Conservation (phyloP, 2,329 filamentous ascomycete genomes). For the Cryoendolithus antarcticus region DNA sequence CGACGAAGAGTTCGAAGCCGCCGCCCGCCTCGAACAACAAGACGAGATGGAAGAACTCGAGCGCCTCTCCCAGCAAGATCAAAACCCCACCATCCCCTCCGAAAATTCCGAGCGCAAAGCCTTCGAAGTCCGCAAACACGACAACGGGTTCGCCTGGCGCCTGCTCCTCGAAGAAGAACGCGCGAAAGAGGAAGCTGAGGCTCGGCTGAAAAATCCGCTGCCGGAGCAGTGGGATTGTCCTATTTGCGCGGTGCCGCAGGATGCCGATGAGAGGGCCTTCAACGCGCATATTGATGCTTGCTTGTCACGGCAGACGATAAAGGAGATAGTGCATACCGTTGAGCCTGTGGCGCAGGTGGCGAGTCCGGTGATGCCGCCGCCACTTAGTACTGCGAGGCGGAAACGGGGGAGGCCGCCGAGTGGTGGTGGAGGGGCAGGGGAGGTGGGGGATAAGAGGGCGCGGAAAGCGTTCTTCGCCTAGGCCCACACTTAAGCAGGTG, state of each 20-base stretch:
- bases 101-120: conserved; percentile 10
- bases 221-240: conserved; percentile 67
- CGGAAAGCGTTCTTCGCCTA: too few species aligned
- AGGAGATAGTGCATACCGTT: conserved; percentile 49
- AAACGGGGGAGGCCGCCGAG: too few species aligned
- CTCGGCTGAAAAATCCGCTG: conserved; percentile 8
- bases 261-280: conserved; percentile 61
- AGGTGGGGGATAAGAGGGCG: too few species aligned
- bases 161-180: conserved; percentile 19
- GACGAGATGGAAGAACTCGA: conserved; percentile 51
- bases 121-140: conserved; percentile 15
- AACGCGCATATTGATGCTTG: conserved; percentile 91
- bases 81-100: conserved; percentile 4
- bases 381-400: too few species aligned
- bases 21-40: conserved; percentile 46
- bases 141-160: conserved; percentile 22
- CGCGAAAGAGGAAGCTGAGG: conserved; percentile 12
- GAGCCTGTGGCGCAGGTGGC: background rate
- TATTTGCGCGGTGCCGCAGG: conserved; percentile 67
- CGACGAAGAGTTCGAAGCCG: conserved; percentile 52
- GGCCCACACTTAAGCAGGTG: too few species aligned
- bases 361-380: too few species aligned
- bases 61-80: conserved; percentile 47
- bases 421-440: too few species aligned
- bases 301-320: conserved; percentile 73